These are phyloP conservation scores for Dactylellina sp. DNA, from an alignment of 2,329 filamentous ascomycete genomes.

Conservation along the genomic window DNA sequence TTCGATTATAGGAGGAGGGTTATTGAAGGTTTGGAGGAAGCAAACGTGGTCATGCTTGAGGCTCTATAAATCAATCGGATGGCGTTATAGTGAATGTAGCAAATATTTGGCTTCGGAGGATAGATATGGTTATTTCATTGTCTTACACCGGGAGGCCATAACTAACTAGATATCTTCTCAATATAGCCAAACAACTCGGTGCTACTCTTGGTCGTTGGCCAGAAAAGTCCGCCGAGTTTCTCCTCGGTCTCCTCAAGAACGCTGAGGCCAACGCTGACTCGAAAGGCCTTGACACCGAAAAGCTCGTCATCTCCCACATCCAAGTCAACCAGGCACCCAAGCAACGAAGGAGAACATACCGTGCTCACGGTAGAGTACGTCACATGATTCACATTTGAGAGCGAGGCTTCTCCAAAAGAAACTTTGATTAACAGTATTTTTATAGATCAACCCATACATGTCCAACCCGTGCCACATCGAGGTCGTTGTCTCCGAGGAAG, in stretches of 20 bases:
- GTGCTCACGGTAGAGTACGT: constrained; percentile 99
- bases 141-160: background rate
- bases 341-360: constrained; percentile 99
- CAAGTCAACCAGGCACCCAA: constrained; percentile 99
- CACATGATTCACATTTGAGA: constrained; percentile 20
- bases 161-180: constrained; percentile 17
- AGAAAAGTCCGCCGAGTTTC: constrained; percentile 98
- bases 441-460: constrained; percentile 99
- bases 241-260: constrained; percentile 96
- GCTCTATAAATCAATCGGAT: background rate
- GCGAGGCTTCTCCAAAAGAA: background rate
- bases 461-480: constrained; percentile 99
- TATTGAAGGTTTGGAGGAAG: background rate
- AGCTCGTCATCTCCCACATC: constrained; percentile 99
- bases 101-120: background rate
- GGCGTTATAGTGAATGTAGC: background rate
- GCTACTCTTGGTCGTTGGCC: constrained; percentile 98
- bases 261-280: constrained; percentile 96
- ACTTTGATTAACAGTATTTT: background rate
- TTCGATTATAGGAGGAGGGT: background rate
- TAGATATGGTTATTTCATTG: background rate
- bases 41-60: background rate
- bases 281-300: constrained; percentile 96
- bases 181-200: constrained; percentile 95
- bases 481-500: constrained; percentile 97